A percentile compares a stretch with the other conserved stretches of the same genome.
These are phyloP conservation scores for Globisporangium camurandrum DNA, from an alignment of 352 stramenopile species.

Conservation along the genomic window DNA sequence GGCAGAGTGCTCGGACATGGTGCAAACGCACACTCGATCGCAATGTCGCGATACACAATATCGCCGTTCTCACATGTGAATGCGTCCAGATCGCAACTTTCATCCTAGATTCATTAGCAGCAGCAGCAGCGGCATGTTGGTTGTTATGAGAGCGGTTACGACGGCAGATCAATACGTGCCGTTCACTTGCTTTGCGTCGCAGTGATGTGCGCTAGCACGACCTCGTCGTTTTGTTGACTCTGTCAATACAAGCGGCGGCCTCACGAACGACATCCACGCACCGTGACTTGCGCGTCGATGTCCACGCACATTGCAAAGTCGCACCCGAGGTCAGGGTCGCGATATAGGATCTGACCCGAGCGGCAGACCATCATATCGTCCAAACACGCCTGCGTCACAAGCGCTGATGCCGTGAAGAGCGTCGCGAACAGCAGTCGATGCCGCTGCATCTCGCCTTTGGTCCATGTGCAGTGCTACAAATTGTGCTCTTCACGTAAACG, in stretches of 20 bases:
- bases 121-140: background rate
- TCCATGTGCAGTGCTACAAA: background rate
- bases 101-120: background rate
- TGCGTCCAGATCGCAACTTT: background rate
- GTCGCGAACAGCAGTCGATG: too few species aligned
- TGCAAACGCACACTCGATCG: conserved; percentile 1
- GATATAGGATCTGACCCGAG: conserved; percentile 2
- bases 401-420: too few species aligned
- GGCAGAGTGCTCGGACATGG: background rate
- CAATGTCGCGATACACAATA: conserved; percentile 6
- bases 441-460: background rate
- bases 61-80: conserved; percentile 8
- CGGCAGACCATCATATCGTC: conserved; percentile 5
- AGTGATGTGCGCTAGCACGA: too few species aligned
- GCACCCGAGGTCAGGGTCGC: background rate
- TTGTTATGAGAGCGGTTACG: background rate
- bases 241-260: background rate
- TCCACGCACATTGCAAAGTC: background rate
- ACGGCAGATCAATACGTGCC: background rate
- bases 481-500: too few species aligned
- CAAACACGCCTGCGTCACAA: conserved; percentile 1
- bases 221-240: too few species aligned
- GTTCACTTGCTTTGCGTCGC: background rate
- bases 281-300: conserved; percentile 3
- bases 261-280: background rate